Base-by-base conservation (phyloP, 2,329 filamentous ascomycete species). In the Calonectria hawksworthii region DNA sequence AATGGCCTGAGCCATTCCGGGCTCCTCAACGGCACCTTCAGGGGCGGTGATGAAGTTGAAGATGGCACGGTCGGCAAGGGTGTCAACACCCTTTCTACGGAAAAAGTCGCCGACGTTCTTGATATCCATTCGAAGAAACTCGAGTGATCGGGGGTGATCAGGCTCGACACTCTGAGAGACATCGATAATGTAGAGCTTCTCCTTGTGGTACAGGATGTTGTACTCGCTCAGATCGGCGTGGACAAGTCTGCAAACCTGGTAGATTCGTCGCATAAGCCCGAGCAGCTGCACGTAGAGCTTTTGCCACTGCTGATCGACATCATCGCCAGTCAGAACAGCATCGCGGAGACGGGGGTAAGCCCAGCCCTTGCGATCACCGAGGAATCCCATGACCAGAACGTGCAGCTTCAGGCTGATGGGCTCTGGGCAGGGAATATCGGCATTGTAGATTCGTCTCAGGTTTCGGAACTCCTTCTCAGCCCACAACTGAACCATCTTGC, bases 401-500 rank as follows among this genome's bases (percentile, higher is more conserved):
- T 99, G 96, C n/a, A 96, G 90, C 82, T 96, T 96, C 65, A 99
- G 92, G 80, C 94, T 93, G 74, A 99, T 89, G 4, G 97, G 96
- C 83, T 98, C 95, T 0, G 97, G 97, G 79, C 94, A 98, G 8
- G 96, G 94, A 70, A 99, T 98, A 10, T 94, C 95, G 10, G 96
- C 94, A 8, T 92, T 88, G 84, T 98, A 89, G 76, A 99, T 93
- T 71, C 97, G 91, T 79, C 95, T 93, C 82, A 99, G 86, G 86
- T 99, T 99, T 52, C 97, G 92, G 88, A 98, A 98, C 86, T 99
- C 97, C 87, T 99, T 99, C 87, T 99, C 96, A 0, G 98, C 98
- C 97, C 97, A 99, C 30, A 98, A 89, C 86, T 98, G 98, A 79
- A 99, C 96, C 96, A 99, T 99, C 79, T 96, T 96, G 64, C 96